Percentiles rank a stretch among this genome's conserved stretches.
Conservation (phyloP, 2,329 filamentous ascomycete species). For the Pyrenochaeta sp. region DNA sequence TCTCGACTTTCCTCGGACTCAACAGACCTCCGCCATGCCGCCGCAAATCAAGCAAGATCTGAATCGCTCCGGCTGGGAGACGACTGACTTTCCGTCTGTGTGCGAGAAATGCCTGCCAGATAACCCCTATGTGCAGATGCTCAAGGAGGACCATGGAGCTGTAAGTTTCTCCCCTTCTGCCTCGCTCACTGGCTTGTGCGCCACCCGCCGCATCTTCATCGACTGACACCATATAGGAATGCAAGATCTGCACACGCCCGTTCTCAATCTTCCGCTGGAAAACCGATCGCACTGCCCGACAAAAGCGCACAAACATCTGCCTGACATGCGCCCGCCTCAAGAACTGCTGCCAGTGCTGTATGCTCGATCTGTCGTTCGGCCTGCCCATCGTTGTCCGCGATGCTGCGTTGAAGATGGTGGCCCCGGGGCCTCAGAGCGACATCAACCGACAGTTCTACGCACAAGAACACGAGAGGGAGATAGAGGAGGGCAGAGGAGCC, state of each 20-base stretch:
- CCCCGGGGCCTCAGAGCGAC: constrained; percentile 87
- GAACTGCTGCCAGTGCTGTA: constrained; percentile 99
- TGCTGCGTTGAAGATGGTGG: constrained; percentile 96
- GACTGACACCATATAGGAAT: constrained; percentile 77
- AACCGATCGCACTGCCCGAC: constrained; percentile 86
- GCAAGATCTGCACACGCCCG: constrained; percentile 83
- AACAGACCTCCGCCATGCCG: constrained; percentile 68
- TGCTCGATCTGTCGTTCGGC: constrained; percentile 96
- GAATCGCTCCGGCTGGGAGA: constrained; percentile 95
- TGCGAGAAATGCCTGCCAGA: constrained; percentile 94
- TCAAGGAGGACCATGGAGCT: constrained; percentile 94
- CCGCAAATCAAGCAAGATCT: constrained; percentile 96
- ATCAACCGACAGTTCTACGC: constrained; percentile 98
- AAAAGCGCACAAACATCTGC: constrained; percentile 94
- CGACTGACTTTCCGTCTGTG: constrained; percentile 86
- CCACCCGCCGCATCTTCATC: constrained; percentile 65
- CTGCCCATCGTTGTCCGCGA: constrained; percentile 94
- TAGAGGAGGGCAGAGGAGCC: constrained; percentile 83
- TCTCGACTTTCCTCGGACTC: background rate
- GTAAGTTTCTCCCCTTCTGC: constrained; percentile 67
- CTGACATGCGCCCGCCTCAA: constrained; percentile 95
- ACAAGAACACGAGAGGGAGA: constrained; percentile 93
- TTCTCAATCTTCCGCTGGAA: constrained; percentile 98
- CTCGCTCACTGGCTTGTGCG: constrained; percentile 16
- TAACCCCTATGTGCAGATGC: constrained; percentile 98